Base-by-base conservation (phyloP, 2,329 filamentous ascomycete species). In the Phialophora chinensis region DNA sequence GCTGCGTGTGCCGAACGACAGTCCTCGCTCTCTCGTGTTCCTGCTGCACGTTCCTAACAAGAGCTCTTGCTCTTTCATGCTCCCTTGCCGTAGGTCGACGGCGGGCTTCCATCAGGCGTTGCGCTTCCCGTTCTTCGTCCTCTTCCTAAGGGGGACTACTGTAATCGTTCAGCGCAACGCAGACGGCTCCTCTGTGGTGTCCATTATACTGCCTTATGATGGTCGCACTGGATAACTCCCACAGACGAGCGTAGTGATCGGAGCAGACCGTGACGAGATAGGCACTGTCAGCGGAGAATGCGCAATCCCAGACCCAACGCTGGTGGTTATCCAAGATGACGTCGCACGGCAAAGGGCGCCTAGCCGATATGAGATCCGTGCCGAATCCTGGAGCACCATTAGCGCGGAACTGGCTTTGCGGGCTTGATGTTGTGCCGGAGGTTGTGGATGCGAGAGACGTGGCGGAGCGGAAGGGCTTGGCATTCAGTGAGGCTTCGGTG, bases 251-350 rank as follows among this genome's bases (percentile, higher is more conserved):
- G 76, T 96, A 97, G 77, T 97, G 93, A 76, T 97, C 93, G 50
- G 90, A 94, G 77, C 92, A 97, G 4, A 93, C 93, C 0, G 93
- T 97, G 12, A 97, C 93, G 6, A 97, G 83, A 75, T 97, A 97
- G 0, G 93, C 93, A 38, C 90, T 93, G 77, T 97, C 93, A 29
- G 93, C 93, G 68, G 91, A 94, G 79, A 97, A 97, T 0, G 93
- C 93, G 75, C 93, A 97, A 78, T 97, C 93, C 93, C 93, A 97
- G 0, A 97, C 93, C 93, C 93, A 97, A 62, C 93, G 89, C 80
- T 97, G 93, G 79, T 97, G 93, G 62, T 91, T 92, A 25, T 91
- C 91, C 1, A 97, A 86, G 1, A 92, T 96, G 2, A 92, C 93
- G 79, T 97, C 91, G 23, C 96, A 86, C 10, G 90, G 90, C 72